Evolutionary conservation across 148 eudicot species (phyloP).

Genomic region (Euryodendron excelsum): DNA sequence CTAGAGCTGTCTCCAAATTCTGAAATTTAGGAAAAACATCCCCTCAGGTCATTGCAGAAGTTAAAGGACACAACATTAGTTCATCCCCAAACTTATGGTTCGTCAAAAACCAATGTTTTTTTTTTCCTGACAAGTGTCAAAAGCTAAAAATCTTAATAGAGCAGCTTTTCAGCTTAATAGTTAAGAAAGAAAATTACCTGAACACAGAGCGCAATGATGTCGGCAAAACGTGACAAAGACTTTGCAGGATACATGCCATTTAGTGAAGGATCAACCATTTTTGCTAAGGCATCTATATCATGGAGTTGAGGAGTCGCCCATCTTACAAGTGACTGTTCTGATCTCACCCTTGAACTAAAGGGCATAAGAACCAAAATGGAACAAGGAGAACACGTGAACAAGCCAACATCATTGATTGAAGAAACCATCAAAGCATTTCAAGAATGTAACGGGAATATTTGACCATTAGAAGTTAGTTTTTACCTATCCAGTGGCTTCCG

Average conservation of each 20-base stretch:
- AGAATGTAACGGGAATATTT: neutral
- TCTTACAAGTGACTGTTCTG: conserved; percentile 96
- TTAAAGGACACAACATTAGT: neutral
- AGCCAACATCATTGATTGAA: neutral
- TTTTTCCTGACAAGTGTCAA: neutral
- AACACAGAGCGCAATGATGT: conserved; percentile 88
- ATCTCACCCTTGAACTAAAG: conserved; percentile 78
- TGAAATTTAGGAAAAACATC: neutral
- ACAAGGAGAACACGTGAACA: conserved; percentile 1
- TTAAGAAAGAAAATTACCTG: conserved; percentile 55
- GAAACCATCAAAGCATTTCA: neutral
- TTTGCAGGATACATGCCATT: conserved; percentile 99
- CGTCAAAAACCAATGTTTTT: neutral
- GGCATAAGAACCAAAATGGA: conserved; percentile 6
- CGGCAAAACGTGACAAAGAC: conserved; percentile 94
- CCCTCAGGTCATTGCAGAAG: neutral
- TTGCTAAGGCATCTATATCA: conserved; percentile 88
- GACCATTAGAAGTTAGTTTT: conserved; percentile 6
- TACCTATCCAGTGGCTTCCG: conserved; percentile 98
- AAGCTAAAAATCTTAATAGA: neutral
- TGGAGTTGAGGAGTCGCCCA: conserved; percentile 99
- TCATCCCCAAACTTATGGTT: neutral
- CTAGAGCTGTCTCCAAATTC: neutral
- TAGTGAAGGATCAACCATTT: conserved; percentile 87
- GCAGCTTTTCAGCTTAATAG: neutral